Evolutionary conservation across 371 early-diverging fungal genomes (phyloP), one percentile per base, ranked within the genome.

Genomic region (Rhizomucor pusillus): DNA sequence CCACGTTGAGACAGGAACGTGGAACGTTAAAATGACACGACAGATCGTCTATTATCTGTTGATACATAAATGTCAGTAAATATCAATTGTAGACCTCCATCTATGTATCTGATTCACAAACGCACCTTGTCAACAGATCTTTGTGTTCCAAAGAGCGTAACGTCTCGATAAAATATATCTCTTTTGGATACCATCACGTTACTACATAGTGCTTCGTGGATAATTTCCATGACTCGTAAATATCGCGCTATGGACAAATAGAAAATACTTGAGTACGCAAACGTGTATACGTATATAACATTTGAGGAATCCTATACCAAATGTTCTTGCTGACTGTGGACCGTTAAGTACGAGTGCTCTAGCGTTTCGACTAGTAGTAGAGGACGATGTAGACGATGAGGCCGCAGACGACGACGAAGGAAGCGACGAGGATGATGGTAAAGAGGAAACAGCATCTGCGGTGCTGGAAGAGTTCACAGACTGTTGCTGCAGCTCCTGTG

Each of bases 151-250:
- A 77, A 77, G 14, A 77, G 41, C 7, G 47, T 43, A 23, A 74
- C 66, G 35, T 77, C 73, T 37, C 70, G 57, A 50, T 77, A 77
- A 52, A 48, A 77, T n/a, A 77, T 74, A 20, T 68, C 70, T 20
- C 78, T 60, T 56, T 77, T 77, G 7, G 78, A 70, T 3, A 72
- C 52, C 7, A 72, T 49, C 0, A 68, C 60, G 40, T 62, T 62
- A 41, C 54, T 53, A 1, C 59, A 55, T 5, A 77, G 33, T 0
- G 78, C 70, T 51, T 72, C 75, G 37, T 77, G 71, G n/a, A 77
- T 65, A 49, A 68, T 67, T 47, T 71, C 68, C 23, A 77, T 25
- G 5, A 77, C 67, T 18, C 64, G 63, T 2, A 77, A 16, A 40
- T 68, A 70, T 1, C 72, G 66, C 19, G 78, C 73, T 77, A 47